Conservation (phyloP, 2,329 filamentous ascomycete species). For the Gremmenia infestans region DNA sequence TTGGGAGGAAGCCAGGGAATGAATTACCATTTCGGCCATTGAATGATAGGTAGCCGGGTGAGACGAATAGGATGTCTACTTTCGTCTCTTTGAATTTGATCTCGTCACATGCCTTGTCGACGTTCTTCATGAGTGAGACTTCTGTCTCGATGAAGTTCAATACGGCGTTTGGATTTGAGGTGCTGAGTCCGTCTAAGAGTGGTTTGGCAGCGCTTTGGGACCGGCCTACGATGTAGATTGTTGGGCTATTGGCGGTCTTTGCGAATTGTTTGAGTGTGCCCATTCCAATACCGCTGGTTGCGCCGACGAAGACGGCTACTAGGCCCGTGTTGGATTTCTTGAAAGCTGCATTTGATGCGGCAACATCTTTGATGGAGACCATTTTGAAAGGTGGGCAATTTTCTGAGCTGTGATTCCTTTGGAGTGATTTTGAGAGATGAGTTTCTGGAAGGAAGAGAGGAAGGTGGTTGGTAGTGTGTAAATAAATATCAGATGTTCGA, state of each 20-base stretch:
- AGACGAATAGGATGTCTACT: constrained; percentile 45
- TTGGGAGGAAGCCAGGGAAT: neutral
- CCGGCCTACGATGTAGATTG: constrained; percentile 49
- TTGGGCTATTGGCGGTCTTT: constrained; percentile 36
- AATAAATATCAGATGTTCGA: neutral
- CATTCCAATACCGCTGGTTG: constrained; percentile 51
- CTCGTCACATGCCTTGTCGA: constrained; percentile 43
- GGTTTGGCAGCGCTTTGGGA: constrained; percentile 31
- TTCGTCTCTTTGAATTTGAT: constrained; percentile 40
- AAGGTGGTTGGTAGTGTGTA: neutral
- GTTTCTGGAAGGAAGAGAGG: neutral
- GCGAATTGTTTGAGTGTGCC: constrained; percentile 43
- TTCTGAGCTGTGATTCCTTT: neutral
- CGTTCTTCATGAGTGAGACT: constrained; percentile 44
- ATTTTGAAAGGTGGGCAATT: constrained; percentile 17
- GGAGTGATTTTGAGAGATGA: neutral
- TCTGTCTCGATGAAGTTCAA: constrained; percentile 47
- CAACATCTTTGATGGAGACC: constrained; percentile 31
- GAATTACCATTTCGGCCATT: constrained; percentile 25
- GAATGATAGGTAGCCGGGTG: constrained; percentile 34
- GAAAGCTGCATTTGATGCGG: constrained; percentile 36
- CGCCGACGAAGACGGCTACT: constrained; percentile 48
- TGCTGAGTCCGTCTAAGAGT: constrained; percentile 37
- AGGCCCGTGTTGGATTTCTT: constrained; percentile 30
- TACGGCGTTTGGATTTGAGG: constrained; percentile 39